Evolutionary conservation across 208 protist species (phyloP), one percentile per base, ranked within the genome.

Genomic region (Leishmania gerbilli): DNA sequence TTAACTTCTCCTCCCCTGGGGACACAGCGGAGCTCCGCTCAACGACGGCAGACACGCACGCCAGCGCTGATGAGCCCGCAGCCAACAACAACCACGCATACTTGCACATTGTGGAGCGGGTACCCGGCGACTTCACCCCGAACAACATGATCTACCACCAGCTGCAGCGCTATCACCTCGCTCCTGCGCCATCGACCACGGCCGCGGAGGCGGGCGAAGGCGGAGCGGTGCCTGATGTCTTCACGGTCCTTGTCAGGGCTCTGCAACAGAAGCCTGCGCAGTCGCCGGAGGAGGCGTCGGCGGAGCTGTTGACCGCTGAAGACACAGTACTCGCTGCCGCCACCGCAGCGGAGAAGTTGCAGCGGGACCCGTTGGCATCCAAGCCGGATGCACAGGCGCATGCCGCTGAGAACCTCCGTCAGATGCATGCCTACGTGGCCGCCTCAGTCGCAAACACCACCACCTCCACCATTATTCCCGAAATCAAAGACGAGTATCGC

Each of bases 121-220:
- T 60, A 4, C 37, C 71, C 0, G 89, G 81, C 13, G 94, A 97
- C 87, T 96, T 95, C 84, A 87, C 86, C 17, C 92, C 94, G 24
- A 97, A 97, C 76, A 96, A 97, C 84, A 87, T 93, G 82, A 85
- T 97, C 62, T 97, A 97, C 74, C 87, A 96, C 74, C 64, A 84
- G 1, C 82, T 97, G 31, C 92, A 95, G 80, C 71, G 84, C 40
- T 92, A 87, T 60, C 81, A 80, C 64, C 31, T 71, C n/a, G 51
- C 34, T 53, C 21, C 49, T 11, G 34, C 37, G 21, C 68, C 27
- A 27, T 49, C 64, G 34, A 75, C 19, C n/a, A 51, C 67, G 51
- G 68, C 67, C 15, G 37, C 68, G 34, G 34, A 49, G 27, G 51
- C 42, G 53, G 45, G 27, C 45, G 69, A 74, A 51, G 13, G 24